Conservation (phyloP, 352 stramenopile genomes). For the Globisporangium apiculatum region DNA sequence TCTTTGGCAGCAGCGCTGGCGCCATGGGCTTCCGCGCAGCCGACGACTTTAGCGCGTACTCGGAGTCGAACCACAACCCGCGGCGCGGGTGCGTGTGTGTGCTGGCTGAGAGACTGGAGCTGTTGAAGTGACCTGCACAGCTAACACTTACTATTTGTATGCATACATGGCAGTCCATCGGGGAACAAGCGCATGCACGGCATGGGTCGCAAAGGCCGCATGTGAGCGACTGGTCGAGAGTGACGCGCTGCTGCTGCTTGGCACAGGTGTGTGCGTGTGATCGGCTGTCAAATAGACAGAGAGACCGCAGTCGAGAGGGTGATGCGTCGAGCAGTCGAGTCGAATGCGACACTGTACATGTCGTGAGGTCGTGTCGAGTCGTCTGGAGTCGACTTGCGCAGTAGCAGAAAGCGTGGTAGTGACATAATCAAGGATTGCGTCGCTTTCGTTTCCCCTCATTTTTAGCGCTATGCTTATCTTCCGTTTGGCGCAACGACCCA, state of each 20-base stretch:
- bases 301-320: neutral
- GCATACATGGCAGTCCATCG: constrained; percentile 6
- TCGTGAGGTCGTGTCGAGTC: too few species aligned
- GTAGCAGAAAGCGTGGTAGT: neutral
- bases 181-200: constrained; percentile 39
- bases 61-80: constrained; percentile 21
- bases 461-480: neutral
- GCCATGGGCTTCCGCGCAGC: constrained; percentile 24
- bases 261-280: neutral
- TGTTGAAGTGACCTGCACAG: neutral
- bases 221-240: neutral
- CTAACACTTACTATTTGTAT: constrained; percentile 1
- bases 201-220: constrained; percentile 54
- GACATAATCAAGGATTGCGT: neutral
- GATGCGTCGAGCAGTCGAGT: neutral
- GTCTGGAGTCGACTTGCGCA: too few species aligned
- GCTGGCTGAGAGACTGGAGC: neutral
- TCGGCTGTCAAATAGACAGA: neutral
- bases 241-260: too few species aligned
- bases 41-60: constrained; percentile 40
- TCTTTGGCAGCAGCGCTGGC: constrained; percentile 13
- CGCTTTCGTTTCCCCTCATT: neutral
- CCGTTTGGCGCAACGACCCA: neutral
- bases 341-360: too few species aligned
- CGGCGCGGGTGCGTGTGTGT: constrained; percentile 37